Percentiles rank a stretch among this genome's conserved stretches.
Evolutionary conservation across 192 early-diverging fungal species (phyloP).

Genomic region (Helicostylum pulchrum): DNA sequence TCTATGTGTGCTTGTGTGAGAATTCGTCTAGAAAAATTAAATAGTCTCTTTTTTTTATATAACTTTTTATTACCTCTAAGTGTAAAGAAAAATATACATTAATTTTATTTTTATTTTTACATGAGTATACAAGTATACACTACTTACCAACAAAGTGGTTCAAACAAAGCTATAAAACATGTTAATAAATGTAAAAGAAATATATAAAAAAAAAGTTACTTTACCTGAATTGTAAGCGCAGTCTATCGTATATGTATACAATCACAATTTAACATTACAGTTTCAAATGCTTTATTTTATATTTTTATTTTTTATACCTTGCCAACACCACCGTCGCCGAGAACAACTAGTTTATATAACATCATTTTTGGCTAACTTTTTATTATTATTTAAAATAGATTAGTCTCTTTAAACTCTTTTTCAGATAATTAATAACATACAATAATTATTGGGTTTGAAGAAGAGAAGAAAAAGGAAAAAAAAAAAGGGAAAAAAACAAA

Average conservation of each 20-base stretch:
- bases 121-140: background rate
- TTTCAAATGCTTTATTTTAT: background rate
- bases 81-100: background rate
- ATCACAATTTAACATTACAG: background rate
- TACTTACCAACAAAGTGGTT: constrained; percentile 49
- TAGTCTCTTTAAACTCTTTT: background rate
- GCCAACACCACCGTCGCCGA: constrained; percentile 87
- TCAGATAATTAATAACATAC: background rate
- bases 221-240: constrained; percentile 43
- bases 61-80: constrained; percentile 2
- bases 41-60: background rate
- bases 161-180: constrained; percentile 32
- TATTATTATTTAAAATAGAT: background rate
- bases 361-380: constrained; percentile 58
- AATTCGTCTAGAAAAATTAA: background rate
- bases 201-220: background rate
- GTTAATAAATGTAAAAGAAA: background rate
- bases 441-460: background rate
- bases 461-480: background rate
- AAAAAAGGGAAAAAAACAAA: background rate
- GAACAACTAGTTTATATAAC: constrained; percentile 93
- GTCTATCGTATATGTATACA: constrained; percentile 30
- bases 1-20: constrained; percentile 38
- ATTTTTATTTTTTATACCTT: constrained; percentile 22
- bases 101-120: background rate